These are phyloP conservation scores for Ceratobasidium sp. DNA, from an alignment of 1,284 basidiomycete genomes.

Conservation along the genomic window DNA sequence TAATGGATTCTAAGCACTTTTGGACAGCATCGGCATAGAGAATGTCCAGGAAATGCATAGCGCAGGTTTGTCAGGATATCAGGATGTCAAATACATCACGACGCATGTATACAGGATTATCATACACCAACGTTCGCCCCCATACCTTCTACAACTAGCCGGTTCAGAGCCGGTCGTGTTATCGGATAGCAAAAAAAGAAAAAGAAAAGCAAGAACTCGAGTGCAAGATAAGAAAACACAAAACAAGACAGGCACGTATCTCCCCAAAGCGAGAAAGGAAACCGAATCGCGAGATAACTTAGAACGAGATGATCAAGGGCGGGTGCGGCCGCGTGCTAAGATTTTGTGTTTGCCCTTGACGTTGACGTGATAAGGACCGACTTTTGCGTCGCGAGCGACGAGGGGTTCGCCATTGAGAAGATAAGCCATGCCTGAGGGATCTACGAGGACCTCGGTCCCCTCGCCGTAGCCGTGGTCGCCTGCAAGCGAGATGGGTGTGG, in stretches of 20 bases:
- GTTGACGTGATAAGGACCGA: constrained; percentile 30
- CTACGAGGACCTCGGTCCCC: constrained; percentile 16
- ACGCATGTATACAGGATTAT: constrained; percentile 14
- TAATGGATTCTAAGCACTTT: too few species aligned
- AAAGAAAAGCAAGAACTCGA: not conserved
- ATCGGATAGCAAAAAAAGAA: constrained; percentile 2
- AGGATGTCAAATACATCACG: constrained; percentile 7
- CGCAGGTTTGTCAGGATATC: not conserved
- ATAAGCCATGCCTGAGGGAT: constrained; percentile 25
- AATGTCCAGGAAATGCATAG: constrained; percentile 5
- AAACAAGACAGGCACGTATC: not conserved
- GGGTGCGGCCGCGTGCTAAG: constrained; percentile 12
- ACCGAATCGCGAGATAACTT: constrained; percentile 7
- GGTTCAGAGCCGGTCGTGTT: not conserved
- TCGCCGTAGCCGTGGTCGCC: constrained; percentile 34
- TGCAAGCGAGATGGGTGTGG: not conserved
- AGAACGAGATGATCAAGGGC: not conserved
- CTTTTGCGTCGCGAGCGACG: constrained; percentile 33
- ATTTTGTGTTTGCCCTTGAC: constrained; percentile 39
- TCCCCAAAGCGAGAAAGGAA: constrained; percentile 9
- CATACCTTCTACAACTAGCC: constrained; percentile 1
- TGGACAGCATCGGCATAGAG: not conserved
- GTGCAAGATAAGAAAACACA: not conserved
- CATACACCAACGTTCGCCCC: not conserved
- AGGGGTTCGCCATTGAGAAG: constrained; percentile 32